Conservation (phyloP, 306 rosid genomes). For the Sicyos edulis region DNA sequence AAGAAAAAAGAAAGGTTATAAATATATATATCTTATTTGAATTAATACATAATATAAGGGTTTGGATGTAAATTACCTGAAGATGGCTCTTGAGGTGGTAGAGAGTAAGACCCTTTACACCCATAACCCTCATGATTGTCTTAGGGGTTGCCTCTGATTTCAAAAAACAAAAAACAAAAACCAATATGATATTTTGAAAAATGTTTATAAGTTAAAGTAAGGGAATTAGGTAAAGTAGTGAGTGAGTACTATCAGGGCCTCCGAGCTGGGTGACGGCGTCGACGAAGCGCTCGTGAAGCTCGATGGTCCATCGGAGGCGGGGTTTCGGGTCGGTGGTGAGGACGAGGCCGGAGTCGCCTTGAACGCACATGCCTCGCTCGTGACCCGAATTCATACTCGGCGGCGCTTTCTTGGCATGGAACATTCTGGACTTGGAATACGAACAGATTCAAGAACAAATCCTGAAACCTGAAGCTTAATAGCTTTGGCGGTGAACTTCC, state of each 20-base stretch:
- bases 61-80: conserved; percentile 42
- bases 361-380: conserved; percentile 87
- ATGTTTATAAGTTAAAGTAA: not conserved
- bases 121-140: conserved; percentile 99
- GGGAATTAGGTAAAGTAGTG: not conserved
- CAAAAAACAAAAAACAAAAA: too few species aligned
- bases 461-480: conserved; percentile 17
- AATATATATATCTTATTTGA: too few species aligned
- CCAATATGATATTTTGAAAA: too few species aligned
- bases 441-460: conserved; percentile 84
- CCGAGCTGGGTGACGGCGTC: conserved; percentile 98
- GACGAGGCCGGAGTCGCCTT: conserved; percentile 96
- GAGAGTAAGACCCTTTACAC: conserved; percentile 98
- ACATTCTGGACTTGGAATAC: conserved; percentile 41
- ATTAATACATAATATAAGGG: too few species aligned
- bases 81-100: conserved; percentile 99
- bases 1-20: conserved; percentile 6
- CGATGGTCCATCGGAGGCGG: conserved; percentile 97
- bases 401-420: conserved; percentile 97
- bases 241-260: conserved; percentile 78
- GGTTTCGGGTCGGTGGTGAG: conserved; percentile 99
- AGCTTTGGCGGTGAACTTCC: not conserved
- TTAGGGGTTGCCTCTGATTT: too few species aligned
- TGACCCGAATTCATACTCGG: conserved; percentile 81
- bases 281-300: conserved; percentile 97